Percentiles rank a stretch among this genome's conserved stretches.
Evolutionary conservation across 495 filamentous ascomycete species (phyloP).

Genomic region (Hyaloscypha finlandica): DNA sequence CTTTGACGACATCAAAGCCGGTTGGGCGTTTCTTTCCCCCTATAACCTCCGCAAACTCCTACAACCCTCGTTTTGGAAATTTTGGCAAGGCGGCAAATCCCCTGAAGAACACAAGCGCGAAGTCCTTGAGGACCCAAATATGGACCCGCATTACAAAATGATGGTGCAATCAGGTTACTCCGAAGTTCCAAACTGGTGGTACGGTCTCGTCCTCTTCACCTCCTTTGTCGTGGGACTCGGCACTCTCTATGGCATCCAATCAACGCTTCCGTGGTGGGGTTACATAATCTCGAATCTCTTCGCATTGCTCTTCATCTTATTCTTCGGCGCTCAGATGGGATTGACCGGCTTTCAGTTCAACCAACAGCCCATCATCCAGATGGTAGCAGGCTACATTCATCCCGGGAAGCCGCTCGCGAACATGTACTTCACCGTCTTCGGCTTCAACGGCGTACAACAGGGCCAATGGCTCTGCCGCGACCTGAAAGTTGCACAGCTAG

Average conservation of each 20-base stretch:
- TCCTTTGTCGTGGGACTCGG: slow-evolving; percentile 52
- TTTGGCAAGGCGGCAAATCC: not conserved
- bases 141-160: slow-evolving; percentile 47
- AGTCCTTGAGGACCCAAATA: slow-evolving; percentile 12
- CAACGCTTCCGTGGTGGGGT: slow-evolving; percentile 56
- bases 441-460: slow-evolving; percentile 42
- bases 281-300: slow-evolving; percentile 46
- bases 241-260: slow-evolving; percentile 45
- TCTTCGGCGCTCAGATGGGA: slow-evolving; percentile 34
- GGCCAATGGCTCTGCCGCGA: slow-evolving; percentile 34
- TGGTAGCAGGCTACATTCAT: slow-evolving; percentile 42
- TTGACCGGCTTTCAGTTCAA: slow-evolving; percentile 23
- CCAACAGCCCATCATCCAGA: slow-evolving; percentile 32
- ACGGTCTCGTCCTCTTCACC: slow-evolving; percentile 41
- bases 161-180: slow-evolving; percentile 47
- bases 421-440: slow-evolving; percentile 34
- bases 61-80: not conserved
- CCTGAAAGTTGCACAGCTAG: slow-evolving; percentile 42
- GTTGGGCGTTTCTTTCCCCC: not conserved
- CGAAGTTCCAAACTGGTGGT: slow-evolving; percentile 60
- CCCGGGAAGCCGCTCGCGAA: slow-evolving; percentile 45
- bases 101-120: not conserved
- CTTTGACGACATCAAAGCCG: not conserved
- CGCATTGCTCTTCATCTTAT: slow-evolving; percentile 12
- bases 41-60: slow-evolving; percentile 32